Percentiles rank a stretch among this genome's conserved stretches.
Evolutionary conservation across 2,329 filamentous ascomycete species (phyloP).

Genomic region (Sporothrix phasma): DNA sequence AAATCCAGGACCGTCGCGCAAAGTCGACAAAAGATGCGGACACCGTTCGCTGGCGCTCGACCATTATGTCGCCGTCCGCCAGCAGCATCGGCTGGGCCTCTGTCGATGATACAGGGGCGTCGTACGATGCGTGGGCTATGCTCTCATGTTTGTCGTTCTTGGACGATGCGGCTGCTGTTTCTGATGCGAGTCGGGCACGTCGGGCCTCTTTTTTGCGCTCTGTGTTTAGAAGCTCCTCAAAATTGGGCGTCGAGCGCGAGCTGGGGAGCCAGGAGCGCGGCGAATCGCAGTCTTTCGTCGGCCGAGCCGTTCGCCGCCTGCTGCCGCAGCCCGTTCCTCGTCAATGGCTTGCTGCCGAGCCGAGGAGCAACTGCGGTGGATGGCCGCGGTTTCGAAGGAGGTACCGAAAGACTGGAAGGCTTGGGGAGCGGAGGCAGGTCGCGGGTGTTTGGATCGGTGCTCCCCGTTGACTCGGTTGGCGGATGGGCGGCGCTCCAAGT

Average conservation of each 20-base stretch:
- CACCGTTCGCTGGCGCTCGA: conserved; percentile 26
- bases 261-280: conserved; percentile 44
- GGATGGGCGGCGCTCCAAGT: not conserved
- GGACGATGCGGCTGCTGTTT: not conserved
- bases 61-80: conserved; percentile 13
- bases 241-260: conserved; percentile 33
- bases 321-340: conserved; percentile 9
- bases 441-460: not conserved
- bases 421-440: not conserved
- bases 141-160: conserved; percentile 13
- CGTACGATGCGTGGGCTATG: not conserved
- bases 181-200: not conserved
- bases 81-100: not conserved
- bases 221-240: conserved; percentile 25
- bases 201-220: conserved; percentile 14
- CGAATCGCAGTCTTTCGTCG: conserved; percentile 39
- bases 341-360: conserved; percentile 1
- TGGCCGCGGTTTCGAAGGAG: not conserved
- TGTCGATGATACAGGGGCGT: conserved; percentile 6
- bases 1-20: conserved; percentile 43
- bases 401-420: too few relatives aligned
- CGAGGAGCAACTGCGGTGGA: conserved; percentile 3
- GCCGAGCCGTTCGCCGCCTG: conserved; percentile 24
- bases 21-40: conserved; percentile 41
- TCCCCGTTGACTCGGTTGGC: not conserved